Conservation (phyloP, 140 eudicot species). For the Anethum foeniculum region DNA sequence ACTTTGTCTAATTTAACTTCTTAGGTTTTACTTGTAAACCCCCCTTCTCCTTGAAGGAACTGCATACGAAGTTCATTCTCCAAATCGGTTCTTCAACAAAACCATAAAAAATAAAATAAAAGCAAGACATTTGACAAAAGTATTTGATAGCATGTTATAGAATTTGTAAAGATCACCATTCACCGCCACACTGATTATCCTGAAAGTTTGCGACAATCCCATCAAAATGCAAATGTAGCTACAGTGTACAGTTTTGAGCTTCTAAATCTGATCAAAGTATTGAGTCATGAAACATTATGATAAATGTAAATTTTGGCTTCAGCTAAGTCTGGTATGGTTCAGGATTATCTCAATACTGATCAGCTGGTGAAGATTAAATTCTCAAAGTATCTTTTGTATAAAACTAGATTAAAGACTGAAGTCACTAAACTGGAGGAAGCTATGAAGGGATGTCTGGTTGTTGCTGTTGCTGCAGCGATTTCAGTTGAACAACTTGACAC, state of each 20-base stretch:
- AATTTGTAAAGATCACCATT: not conserved
- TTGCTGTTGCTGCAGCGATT: not conserved
- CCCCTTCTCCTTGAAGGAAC: not conserved
- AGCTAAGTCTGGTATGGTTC: not conserved
- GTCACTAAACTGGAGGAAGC: constrained; percentile 3
- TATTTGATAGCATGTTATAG: not conserved
- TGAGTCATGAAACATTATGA: not conserved
- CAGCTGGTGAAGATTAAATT: not conserved
- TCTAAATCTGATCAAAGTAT: not conserved
- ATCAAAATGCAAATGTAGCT: not conserved
- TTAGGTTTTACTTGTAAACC: not conserved
- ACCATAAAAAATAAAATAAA: no score
- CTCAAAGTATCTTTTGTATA: not conserved
- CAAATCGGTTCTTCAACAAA: no score
- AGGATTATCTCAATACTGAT: not conserved
- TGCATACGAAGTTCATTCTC: not conserved
- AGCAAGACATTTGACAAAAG: not conserved
- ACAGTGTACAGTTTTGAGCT: not conserved
- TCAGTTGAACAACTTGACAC: constrained; percentile 11
- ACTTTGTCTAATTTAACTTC: not conserved
- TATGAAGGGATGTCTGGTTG: not conserved
- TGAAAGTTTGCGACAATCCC: not conserved
- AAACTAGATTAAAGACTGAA: not conserved
- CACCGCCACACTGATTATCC: not conserved
- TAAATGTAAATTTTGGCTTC: not conserved